Conservation (phyloP, 2,329 filamentous ascomycete species). For the Rachicladosporium sp. region DNA sequence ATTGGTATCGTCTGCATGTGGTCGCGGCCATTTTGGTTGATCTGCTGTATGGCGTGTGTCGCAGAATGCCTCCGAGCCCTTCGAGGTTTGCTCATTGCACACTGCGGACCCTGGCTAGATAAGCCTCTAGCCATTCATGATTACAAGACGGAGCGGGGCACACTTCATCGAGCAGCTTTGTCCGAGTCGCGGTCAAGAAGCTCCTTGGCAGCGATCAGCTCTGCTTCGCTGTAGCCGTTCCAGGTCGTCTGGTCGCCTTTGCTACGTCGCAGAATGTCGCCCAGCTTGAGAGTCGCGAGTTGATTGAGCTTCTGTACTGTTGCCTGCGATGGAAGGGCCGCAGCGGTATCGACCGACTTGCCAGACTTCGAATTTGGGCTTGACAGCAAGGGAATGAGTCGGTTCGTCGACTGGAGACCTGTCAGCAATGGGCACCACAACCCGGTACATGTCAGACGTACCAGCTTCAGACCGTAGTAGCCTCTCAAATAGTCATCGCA, state of each 20-base stretch:
- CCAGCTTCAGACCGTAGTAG: conserved; percentile 77
- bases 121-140: no score
- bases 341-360: conserved; percentile 21
- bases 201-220: conserved; percentile 59
- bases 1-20: no score
- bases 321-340: conserved; percentile 40
- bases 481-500: conserved; percentile 87
- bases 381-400: conserved; percentile 13
- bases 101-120: no score
- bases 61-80: no score
- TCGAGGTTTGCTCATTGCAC: no score
- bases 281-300: conserved; percentile 59
- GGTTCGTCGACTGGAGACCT: conserved; percentile 13
- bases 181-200: conserved; percentile 45
- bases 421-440: conserved; percentile 34
- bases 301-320: conserved; percentile 59
- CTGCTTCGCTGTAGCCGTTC: conserved; percentile 59
- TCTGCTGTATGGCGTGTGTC: no score
- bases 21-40: no score
- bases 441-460: conserved; percentile 4
- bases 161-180: conserved; percentile 20
- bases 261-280: conserved; percentile 60
- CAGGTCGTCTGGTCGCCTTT: conserved; percentile 51
- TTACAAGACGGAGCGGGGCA: no score
- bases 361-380: conserved; percentile 9